Evolutionary conservation across 2,329 filamentous ascomycete genomes (phyloP), one percentile per base, ranked within the genome.

Genomic region (Aspergillus cejpii): DNA sequence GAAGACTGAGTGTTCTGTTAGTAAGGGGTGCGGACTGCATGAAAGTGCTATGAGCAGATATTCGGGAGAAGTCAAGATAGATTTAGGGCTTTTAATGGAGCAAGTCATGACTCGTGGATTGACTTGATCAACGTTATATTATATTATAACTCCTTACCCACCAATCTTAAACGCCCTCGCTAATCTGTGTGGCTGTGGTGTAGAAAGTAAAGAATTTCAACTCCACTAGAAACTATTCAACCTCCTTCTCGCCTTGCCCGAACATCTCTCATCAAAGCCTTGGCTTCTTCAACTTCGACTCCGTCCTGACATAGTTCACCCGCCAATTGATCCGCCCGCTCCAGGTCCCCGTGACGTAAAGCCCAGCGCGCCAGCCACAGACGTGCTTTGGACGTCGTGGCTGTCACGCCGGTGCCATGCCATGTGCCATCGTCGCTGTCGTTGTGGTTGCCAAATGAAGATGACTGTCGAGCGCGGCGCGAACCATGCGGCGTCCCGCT

Each of bases 271-370:
- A 95, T 85, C 55, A 97, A 72, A 3, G 89, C 88, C 70, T 97
- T 97, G 21, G 92, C 92, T 67, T 98, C 92, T 64, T 98, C 92
- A 2, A 97, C 88, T 67, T 97, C 92, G 20, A 94, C 83, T 0
- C 92, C 92, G 66, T 98, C 92, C 67, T 96, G 88, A 63, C 90
- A 96, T 37, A 98, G 73, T 68, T 98, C 92, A 49, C 84, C 88
- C 0, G 89, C 90, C 33, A 97, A 71, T 50, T 87, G 80, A 68
- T 85, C 85, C 3, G 88, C 87, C 15, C 85, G 78, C 24, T 76
- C 74, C 57, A 87, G 87, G 64, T 95, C 88, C 29, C 82, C 81
- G 8, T 78, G 79, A 28, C 79, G 77, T 70, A 94, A 85, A 10
- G 88, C 85, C 70, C 83, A 85, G 44, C 82, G 80, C 12, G 92